Evolutionary conservation across 139 green algal species (phyloP).

Genomic region (Tetraselmis striata): DNA sequence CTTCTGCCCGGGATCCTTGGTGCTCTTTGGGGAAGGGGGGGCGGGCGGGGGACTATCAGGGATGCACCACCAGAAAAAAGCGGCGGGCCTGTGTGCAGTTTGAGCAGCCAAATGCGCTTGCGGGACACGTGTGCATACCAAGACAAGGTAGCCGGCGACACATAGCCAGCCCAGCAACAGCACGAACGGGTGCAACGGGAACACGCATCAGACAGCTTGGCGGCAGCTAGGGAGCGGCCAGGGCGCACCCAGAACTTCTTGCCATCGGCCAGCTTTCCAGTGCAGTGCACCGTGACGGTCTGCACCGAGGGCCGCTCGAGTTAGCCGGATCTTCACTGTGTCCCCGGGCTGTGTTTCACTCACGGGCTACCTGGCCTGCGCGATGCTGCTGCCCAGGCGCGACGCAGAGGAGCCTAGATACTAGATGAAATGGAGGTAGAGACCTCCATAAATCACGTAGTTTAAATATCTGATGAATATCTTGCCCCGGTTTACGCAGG

Average conservation of each 20-base stretch:
- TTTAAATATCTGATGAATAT: no score
- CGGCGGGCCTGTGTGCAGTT: no score
- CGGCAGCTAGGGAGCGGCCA: not conserved
- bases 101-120: no score
- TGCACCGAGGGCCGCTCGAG: conserved; percentile 3
- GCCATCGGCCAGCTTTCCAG: conserved; percentile 6
- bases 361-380: not conserved
- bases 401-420: no score
- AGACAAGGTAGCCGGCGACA: no score
- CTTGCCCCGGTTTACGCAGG: not conserved
- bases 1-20: not conserved
- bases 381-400: not conserved
- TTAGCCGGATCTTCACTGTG: not conserved
- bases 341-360: not conserved
- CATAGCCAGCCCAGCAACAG: no score
- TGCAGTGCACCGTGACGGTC: conserved; percentile 42
- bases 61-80: no score
- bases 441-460: no score
- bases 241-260: conserved; percentile 33
- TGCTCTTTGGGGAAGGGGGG: not conserved
- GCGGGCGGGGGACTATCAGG: no score
- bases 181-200: no score
- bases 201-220: not conserved
- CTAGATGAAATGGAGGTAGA: no score
- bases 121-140: no score